These are phyloP conservation scores for Erythrophleum fordii DNA, from an alignment of 306 rosid genomes.

Conservation along the genomic window DNA sequence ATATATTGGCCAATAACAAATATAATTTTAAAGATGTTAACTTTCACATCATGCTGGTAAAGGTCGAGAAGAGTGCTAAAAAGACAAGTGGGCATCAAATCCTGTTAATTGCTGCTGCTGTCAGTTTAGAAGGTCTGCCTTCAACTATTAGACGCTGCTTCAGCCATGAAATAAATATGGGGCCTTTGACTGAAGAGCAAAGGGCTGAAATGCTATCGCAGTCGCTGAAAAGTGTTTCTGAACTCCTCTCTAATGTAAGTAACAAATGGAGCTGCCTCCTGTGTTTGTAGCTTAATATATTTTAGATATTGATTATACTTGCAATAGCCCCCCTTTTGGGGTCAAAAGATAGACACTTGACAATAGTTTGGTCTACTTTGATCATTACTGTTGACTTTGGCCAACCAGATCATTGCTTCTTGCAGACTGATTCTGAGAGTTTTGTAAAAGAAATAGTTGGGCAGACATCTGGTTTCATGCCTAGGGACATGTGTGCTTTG, in stretches of 20 bases:
- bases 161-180: constrained; percentile 93
- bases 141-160: constrained; percentile 84
- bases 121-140: constrained; percentile 89
- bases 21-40: constrained; percentile 39
- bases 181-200: constrained; percentile 90
- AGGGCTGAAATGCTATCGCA: constrained; percentile 75
- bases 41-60: constrained; percentile 40
- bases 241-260: constrained; percentile 67
- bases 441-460: constrained; percentile 80
- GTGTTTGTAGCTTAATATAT: constrained; percentile 31
- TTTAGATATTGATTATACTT: constrained; percentile 15
- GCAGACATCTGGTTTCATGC: constrained; percentile 94
- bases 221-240: constrained; percentile 65
- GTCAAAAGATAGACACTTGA: constrained; percentile 13
- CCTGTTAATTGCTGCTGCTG: constrained; percentile 84
- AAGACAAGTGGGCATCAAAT: constrained; percentile 61
- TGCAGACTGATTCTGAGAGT: constrained; percentile 77
- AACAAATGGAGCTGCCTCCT: constrained; percentile 21
- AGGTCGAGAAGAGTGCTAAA: constrained; percentile 55
- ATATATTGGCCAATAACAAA: too few species aligned
- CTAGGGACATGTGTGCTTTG: constrained; percentile 82
- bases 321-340: not conserved
- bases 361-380: constrained; percentile 33
- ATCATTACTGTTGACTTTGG: constrained; percentile 46
- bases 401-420: constrained; percentile 49